Base-by-base conservation (phyloP, 768 basidiomycete genomes). In the Kwoniella heveanensis region DNA sequence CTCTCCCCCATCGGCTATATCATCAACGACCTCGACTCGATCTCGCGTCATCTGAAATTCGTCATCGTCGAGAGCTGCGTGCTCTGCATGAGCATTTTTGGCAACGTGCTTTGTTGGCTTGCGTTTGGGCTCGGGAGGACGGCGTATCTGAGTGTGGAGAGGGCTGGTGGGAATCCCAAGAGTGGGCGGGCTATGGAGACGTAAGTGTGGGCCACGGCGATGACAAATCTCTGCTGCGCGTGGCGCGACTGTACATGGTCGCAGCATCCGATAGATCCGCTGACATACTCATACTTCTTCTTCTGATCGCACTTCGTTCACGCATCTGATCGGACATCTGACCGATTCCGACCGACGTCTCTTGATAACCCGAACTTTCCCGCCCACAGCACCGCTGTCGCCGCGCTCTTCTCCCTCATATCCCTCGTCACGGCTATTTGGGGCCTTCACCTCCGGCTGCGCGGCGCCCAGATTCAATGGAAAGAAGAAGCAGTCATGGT, bases 171-270 rank as follows among this genome's bases (percentile, higher is more conserved):
- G 12, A 49, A 60, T 8, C 69, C 74, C 0, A 70, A 70, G 32
- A 58, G 61, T 32, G 79, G 79, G 27, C 68, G 68, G 53, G 77
- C 77, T 1, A 80, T 80, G 79, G 71, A 73, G 32, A 76, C 76
- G 71, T 77, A 50, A 67, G 77, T 72, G 21, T 25, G 32, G 13
- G 32, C 13, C 7, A 36, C 13, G 39, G 32, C 32, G 32, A 32
- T 5, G 13, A 32, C 32, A 13, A 32, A n/a, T n/a, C n/a, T n/a
- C n/a, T n/a, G n/a, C n/a, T n/a, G n/a, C n/a, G n/a, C n/a, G n/a
- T n/a, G n/a, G n/a, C n/a, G n/a, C n/a, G n/a, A n/a, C n/a, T n/a
- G n/a, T n/a, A n/a, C n/a, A n/a, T n/a, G n/a, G n/a, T n/a, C n/a
- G n/a, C n/a, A n/a, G n/a, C n/a, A n/a, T n/a, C n/a, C n/a, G n/a